Conservation (phyloP, 192 early-diverging fungal species). For the Obelidium mucronatum region DNA sequence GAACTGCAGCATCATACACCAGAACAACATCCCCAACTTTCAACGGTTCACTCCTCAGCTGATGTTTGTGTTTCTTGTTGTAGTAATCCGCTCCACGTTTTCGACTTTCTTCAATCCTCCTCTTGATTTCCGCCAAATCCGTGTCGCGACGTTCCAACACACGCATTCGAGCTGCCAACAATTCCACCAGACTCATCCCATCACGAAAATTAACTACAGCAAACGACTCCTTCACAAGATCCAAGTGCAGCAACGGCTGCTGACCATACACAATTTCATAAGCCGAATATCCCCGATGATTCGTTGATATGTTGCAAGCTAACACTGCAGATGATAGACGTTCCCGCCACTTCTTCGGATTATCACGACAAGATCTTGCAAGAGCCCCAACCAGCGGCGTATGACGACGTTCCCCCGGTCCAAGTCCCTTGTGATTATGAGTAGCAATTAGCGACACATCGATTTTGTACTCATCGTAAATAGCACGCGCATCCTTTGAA, state of each 20-base stretch:
- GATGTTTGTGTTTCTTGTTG: constrained; percentile 1
- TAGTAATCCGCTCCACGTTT: not conserved
- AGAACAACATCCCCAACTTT: not conserved
- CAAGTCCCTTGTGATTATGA: constrained; percentile 6
- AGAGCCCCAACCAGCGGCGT: not conserved
- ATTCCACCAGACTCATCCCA: not conserved
- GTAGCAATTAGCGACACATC: not conserved
- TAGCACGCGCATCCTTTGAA: not conserved
- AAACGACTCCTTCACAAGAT: not conserved
- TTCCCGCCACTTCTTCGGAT: not conserved
- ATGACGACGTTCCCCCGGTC: not conserved
- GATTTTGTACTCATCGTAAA: not conserved
- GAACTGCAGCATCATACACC: not conserved
- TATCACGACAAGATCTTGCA: not conserved
- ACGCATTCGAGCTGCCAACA: not conserved
- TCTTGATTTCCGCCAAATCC: not conserved
- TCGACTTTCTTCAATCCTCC: not conserved
- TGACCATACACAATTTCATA: not conserved
- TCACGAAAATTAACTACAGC: constrained; percentile 4
- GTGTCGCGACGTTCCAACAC: not conserved
- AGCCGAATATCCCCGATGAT: not conserved
- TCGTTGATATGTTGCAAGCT: not conserved
- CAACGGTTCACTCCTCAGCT: not conserved
- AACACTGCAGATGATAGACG: not conserved
- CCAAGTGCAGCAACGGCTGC: not conserved